Evolutionary conservation across 805 yeast genomes (phyloP).

Genomic region (Yarrowia divulgata): DNA sequence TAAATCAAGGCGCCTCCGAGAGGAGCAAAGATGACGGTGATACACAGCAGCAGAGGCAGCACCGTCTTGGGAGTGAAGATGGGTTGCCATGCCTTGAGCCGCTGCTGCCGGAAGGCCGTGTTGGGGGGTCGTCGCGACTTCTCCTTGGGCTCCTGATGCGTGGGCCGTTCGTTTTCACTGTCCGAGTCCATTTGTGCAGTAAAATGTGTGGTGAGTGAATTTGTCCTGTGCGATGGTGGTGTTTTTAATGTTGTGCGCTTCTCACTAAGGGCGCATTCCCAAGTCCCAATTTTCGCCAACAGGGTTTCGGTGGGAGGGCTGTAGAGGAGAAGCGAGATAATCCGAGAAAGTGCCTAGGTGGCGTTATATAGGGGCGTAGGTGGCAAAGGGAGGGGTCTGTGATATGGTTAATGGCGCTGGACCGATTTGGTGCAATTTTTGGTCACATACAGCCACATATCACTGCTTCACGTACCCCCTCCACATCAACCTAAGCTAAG

Average conservation of each 20-base stretch:
- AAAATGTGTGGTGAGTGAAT: conserved; percentile 22
- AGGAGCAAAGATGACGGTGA: conserved; percentile 85
- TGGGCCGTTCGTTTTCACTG: conserved; percentile 49
- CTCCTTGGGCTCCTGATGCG: conserved; percentile 48
- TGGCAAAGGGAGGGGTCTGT: too few species aligned
- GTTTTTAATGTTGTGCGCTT: not conserved
- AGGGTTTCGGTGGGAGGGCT: conserved; percentile 5
- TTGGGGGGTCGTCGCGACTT: conserved; percentile 55
- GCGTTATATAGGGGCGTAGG: too few species aligned
- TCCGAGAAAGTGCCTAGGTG: not conserved
- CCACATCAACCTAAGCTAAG: not conserved
- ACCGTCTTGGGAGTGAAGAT: conserved; percentile 91
- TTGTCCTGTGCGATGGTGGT: not conserved
- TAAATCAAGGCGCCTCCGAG: conserved; percentile 84
- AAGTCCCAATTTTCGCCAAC: conserved; percentile 21
- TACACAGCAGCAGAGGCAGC: conserved; percentile 76
- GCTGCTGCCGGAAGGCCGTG: conserved; percentile 60
- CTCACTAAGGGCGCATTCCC: conserved; percentile 15
- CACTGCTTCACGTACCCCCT: too few species aligned
- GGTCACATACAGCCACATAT: too few species aligned
- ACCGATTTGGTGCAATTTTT: not conserved
- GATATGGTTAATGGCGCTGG: not conserved
- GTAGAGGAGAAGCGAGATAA: conserved; percentile 1
- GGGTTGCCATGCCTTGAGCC: conserved; percentile 80
- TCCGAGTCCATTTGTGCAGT: conserved; percentile 43